Evolutionary conservation across 2,329 filamentous ascomycete species (phyloP).

Genomic region (Onygenales sp.): DNA sequence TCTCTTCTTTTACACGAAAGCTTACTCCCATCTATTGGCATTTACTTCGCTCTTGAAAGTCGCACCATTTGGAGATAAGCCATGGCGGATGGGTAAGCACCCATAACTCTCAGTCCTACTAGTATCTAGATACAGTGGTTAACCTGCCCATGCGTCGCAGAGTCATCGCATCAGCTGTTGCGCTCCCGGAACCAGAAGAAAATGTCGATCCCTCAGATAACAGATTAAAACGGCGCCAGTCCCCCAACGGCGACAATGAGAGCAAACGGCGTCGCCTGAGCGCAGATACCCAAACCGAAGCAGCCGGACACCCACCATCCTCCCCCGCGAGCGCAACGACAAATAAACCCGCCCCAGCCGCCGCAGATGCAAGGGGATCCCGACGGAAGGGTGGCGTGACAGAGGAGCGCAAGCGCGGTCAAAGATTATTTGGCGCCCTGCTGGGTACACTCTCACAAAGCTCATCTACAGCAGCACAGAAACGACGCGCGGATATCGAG

Average conservation of each 20-base stretch:
- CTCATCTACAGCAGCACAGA: slow-evolving; percentile 52
- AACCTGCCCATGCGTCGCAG: slow-evolving; percentile 13
- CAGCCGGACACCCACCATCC: slow-evolving; percentile 7
- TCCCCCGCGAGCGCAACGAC: slow-evolving; percentile 13
- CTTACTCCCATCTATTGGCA: too few species aligned
- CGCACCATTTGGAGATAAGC: not conserved
- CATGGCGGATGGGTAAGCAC: slow-evolving; percentile 10
- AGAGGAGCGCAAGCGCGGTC: slow-evolving; percentile 76
- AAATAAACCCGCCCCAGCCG: not conserved
- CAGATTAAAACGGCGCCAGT: slow-evolving; percentile 44
- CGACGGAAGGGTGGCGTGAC: slow-evolving; percentile 25
- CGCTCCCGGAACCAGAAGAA: slow-evolving; percentile 38
- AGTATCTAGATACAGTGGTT: too few species aligned
- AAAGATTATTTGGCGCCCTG: slow-evolving; percentile 75
- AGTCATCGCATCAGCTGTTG: slow-evolving; percentile 45
- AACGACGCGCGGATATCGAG: slow-evolving; percentile 70
- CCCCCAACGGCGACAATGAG: slow-evolving; percentile 36
- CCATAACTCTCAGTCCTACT: not conserved
- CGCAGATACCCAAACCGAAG: slow-evolving; percentile 18
- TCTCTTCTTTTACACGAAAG: not conserved
- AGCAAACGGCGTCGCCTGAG: slow-evolving; percentile 46
- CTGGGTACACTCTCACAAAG: slow-evolving; percentile 70
- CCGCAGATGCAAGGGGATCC: slow-evolving; percentile 7
- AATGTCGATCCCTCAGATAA: slow-evolving; percentile 21
- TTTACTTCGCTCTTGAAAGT: too few species aligned